Evolutionary conservation across 2,329 filamentous ascomycete genomes (phyloP).

Genomic region (Lachnellula cervina): DNA sequence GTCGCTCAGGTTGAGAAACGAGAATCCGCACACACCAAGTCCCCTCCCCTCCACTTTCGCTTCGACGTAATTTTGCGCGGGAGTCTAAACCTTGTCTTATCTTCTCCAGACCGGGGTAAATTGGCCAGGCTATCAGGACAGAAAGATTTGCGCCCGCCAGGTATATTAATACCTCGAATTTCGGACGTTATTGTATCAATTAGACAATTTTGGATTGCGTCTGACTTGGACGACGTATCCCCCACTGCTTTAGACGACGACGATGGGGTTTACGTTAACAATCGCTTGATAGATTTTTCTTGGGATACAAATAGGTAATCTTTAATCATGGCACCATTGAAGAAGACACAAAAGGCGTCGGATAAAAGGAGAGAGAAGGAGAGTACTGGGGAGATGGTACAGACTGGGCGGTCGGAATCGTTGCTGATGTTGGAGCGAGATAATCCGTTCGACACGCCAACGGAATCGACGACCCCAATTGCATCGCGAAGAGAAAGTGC

Average conservation of each 20-base stretch:
- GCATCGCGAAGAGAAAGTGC: constrained; percentile 4
- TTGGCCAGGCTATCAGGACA: too few relatives aligned
- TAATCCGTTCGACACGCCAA: constrained; percentile 11
- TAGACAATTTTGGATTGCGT: too few relatives aligned
- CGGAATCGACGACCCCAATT: constrained; percentile 2
- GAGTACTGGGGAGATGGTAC: constrained; percentile 3
- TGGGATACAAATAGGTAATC: too few relatives aligned
- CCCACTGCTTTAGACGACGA: not conserved
- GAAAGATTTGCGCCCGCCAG: too few relatives aligned
- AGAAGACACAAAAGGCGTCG: constrained; percentile 5
- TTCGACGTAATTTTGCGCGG: not conserved
- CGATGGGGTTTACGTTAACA: not conserved
- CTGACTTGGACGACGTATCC: too few relatives aligned
- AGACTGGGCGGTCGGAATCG: constrained; percentile 9
- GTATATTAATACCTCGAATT: too few relatives aligned
- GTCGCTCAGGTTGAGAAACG: not conserved
- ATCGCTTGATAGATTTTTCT: not conserved
- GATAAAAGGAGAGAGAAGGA: constrained; percentile 2
- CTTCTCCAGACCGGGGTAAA: not conserved
- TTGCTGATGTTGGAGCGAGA: constrained; percentile 5
- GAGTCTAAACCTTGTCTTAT: not conserved
- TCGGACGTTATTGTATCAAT: too few relatives aligned
- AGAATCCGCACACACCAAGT: too few relatives aligned
- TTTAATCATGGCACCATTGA: constrained; percentile 8
- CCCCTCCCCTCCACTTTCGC: not conserved